Percentiles rank a stretch among this genome's conserved stretches.
These are phyloP conservation scores for Petasospora rhodanensis DNA, from an alignment of 1,139 yeast species.

Conservation along the genomic window DNA sequence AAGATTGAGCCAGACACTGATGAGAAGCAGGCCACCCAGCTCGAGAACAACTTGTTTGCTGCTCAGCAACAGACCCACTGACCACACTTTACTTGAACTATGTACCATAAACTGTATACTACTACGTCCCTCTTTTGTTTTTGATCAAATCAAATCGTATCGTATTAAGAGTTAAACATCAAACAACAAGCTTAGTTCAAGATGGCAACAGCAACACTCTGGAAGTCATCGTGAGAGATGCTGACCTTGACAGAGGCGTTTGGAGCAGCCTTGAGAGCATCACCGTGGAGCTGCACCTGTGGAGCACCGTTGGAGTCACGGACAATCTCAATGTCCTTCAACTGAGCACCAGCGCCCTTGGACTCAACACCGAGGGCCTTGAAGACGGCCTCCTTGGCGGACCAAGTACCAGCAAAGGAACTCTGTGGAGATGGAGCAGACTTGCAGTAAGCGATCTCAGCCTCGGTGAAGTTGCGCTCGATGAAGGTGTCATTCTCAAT, in stretches of 20 bases:
- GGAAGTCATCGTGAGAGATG: conserved; percentile 94
- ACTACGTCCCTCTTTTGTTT: background rate
- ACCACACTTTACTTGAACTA: too few species aligned
- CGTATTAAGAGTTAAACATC: conserved; percentile 9
- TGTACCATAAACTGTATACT: background rate
- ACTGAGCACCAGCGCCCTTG: conserved; percentile 92
- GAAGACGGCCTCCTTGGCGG: conserved; percentile 98
- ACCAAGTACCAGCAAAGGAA: conserved; percentile 97
- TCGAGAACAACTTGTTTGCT: conserved; percentile 19
- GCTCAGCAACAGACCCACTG: conserved; percentile 5
- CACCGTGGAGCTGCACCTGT: conserved; percentile 66
- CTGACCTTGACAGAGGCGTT: conserved; percentile 76
- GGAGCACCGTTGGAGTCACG: conserved; percentile 83
- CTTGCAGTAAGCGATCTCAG: conserved; percentile 75
- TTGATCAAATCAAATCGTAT: background rate
- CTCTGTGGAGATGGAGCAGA: conserved; percentile 75
- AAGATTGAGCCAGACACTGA: too few species aligned
- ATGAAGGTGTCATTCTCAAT: conserved; percentile 82
- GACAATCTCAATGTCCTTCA: conserved; percentile 82
- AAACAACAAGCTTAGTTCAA: conserved; percentile 39
- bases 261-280: conserved; percentile 70
- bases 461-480: conserved; percentile 83
- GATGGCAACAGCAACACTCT: conserved; percentile 96
- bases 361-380: conserved; percentile 88
- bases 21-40: too few species aligned